Base-by-base conservation (phyloP, 495 filamentous ascomycete species). In the Talaromyces borbonicus region DNA sequence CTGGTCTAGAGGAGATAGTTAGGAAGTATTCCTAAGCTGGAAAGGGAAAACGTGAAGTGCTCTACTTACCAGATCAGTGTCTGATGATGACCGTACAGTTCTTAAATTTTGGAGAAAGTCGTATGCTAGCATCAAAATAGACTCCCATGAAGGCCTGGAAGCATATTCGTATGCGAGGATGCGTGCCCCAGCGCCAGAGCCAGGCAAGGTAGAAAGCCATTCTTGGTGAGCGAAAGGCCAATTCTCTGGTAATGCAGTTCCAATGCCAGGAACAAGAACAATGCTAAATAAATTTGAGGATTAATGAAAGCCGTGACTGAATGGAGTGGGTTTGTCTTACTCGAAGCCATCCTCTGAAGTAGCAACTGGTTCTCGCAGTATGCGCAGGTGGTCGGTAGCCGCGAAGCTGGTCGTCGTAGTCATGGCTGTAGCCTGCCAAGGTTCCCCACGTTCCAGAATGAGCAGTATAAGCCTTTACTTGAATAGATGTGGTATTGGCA, bases 111-210 rank as follows among this genome's bases (percentile, higher is more conserved):
- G 38, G 12, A 49, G 40, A 33, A 52, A 20, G 35, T 49, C 50
- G 26, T 52, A 49, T 9, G 31, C 50, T 24, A 52, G 32, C 40
- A 52, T 52, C 41, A 52, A 46, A 11, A 52, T 41, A n/a, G 50
- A 49, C 33, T 49, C 40, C 47, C 47, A 52, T 46, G 40, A 52
- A 24, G 46, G 29, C 37, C 38, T 52, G 20, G n/a, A 52, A 36
- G 46, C 20, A 48, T 52, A 52, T 43, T 52, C 50, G 22, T 52
- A 52, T 11, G 50, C 50, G 24, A 52, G 38, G 46, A 52, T 29
- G 22, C 50, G 50, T 25, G 37, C 14, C 16, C 37, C 46, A 52
- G 22, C 31, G 15, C 23, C 4, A 30, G 37, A 43, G 22, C 37
- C 47, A 16, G 26, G 31, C 14, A 49, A 23, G 26, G 47, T 46